Conservation (phyloP, 768 basidiomycete species). For the Trametes cubensis region DNA sequence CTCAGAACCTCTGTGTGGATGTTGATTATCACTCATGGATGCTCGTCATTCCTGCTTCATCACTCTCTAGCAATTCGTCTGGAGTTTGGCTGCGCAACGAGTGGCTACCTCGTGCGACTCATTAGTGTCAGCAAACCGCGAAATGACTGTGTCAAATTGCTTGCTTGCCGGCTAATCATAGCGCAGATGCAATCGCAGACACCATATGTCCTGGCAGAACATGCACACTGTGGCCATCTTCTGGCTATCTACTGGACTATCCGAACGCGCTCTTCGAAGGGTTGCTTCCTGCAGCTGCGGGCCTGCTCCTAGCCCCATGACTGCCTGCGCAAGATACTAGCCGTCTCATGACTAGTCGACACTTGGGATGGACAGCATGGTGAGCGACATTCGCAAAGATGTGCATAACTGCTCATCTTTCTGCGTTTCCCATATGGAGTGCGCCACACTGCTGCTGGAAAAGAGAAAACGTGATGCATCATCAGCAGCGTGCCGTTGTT, state of each 20-base stretch:
- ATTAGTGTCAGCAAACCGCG: no score
- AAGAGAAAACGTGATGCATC: not conserved
- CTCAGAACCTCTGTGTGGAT: no score
- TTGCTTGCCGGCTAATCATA: not conserved
- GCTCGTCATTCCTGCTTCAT: no score
- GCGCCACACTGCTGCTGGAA: not conserved
- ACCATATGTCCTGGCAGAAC: not conserved
- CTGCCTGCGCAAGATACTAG: not conserved
- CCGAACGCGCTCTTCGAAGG: slow-evolving; percentile 3
- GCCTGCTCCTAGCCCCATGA: slow-evolving; percentile 3
- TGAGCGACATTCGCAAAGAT: not conserved
- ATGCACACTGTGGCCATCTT: not conserved
- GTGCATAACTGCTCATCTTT: not conserved
- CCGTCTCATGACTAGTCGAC: slow-evolving; percentile 1
- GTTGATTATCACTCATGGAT: no score
- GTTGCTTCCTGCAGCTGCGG: slow-evolving; percentile 6
- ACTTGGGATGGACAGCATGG: not conserved
- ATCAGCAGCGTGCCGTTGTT: not conserved
- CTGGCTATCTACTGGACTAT: slow-evolving; percentile 3
- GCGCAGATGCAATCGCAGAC: slow-evolving; percentile 3
- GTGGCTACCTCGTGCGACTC: no score
- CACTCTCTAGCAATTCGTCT: no score
- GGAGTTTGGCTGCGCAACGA: no score
- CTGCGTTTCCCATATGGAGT: not conserved
- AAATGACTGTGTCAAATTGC: not conserved